Conservation (phyloP, 139 green algal species). For the Limnomonas spitsbergensis region DNA sequence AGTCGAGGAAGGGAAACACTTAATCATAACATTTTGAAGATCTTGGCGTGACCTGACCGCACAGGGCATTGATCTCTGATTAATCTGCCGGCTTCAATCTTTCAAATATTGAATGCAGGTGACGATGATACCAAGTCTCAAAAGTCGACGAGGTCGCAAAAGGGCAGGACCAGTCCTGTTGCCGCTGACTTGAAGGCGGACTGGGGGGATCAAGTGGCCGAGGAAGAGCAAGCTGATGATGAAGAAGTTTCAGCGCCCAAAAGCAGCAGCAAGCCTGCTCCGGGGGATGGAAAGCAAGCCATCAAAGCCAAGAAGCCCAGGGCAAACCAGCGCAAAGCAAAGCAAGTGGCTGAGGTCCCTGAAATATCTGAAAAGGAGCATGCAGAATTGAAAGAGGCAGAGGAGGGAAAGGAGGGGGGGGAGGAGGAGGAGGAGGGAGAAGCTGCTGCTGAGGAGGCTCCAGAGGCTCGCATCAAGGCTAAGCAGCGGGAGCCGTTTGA, state of each 20-base stretch:
- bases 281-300: too few relatives aligned
- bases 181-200: neutral
- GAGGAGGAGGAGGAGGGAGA: slow-evolving; percentile 10
- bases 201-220: too few relatives aligned
- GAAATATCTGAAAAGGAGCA: neutral
- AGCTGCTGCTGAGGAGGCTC: slow-evolving; percentile 14
- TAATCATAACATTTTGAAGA: neutral
- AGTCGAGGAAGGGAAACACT: neutral
- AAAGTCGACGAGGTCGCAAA: neutral
- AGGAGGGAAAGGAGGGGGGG: neutral
- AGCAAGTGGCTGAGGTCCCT: neutral
- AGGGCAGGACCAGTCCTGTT: too few relatives aligned
- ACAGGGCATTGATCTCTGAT: neutral
- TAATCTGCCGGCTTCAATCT: too few relatives aligned
- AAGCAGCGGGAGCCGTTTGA: slow-evolving; percentile 49
- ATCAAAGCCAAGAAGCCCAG: neutral
- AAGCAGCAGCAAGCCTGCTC: too few relatives aligned
- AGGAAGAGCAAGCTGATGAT: too few relatives aligned
- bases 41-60: too few relatives aligned
- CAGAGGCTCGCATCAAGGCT: neutral
- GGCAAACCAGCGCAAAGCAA: neutral
- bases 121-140: neutral
- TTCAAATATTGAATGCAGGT: too few relatives aligned
- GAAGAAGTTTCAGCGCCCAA: too few relatives aligned
- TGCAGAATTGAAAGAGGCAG: slow-evolving; percentile 19